These are phyloP conservation scores for Fusarium incarnatum DNA, from an alignment of 2,329 filamentous ascomycete genomes.

Conservation along the genomic window DNA sequence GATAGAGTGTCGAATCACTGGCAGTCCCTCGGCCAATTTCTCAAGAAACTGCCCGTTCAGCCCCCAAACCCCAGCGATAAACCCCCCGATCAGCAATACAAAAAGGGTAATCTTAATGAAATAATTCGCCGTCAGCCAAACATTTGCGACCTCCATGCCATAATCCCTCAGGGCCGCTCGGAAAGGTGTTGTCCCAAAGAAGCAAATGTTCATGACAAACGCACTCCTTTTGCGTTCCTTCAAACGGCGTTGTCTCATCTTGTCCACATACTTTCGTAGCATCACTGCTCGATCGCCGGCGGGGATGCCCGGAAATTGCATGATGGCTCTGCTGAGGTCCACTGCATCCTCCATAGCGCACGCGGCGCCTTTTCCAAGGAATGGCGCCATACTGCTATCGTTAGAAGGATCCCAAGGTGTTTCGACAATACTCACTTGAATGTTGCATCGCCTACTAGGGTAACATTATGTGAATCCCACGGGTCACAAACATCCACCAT, in stretches of 20 bases:
- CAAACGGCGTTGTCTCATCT: neutral
- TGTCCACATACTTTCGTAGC: neutral
- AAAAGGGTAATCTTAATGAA: neutral
- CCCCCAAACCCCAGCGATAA: neutral
- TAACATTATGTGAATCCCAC: neutral
- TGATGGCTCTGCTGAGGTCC: neutral
- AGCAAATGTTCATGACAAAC: conserved; percentile 2
- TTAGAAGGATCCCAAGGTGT: neutral
- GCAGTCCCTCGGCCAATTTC: neutral
- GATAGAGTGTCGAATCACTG: neutral
- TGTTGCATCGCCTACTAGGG: neutral
- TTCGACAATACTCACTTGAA: neutral
- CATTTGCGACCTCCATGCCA: neutral
- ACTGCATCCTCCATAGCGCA: conserved; percentile 4
- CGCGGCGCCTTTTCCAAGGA: neutral
- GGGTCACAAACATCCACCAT: neutral
- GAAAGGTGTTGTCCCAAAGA: neutral
- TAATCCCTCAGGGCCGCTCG: neutral
- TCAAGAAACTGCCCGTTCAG: neutral
- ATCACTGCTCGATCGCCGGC: neutral
- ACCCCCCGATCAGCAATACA: neutral
- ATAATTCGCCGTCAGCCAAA: neutral
- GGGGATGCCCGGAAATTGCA: neutral
- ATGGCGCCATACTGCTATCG: neutral
- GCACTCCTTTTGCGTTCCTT: conserved; percentile 2